phyloP scores from a whole-genome alignment of 2,329 filamentous ascomycete genomes.

The Hypoxylon sp. region DNA sequence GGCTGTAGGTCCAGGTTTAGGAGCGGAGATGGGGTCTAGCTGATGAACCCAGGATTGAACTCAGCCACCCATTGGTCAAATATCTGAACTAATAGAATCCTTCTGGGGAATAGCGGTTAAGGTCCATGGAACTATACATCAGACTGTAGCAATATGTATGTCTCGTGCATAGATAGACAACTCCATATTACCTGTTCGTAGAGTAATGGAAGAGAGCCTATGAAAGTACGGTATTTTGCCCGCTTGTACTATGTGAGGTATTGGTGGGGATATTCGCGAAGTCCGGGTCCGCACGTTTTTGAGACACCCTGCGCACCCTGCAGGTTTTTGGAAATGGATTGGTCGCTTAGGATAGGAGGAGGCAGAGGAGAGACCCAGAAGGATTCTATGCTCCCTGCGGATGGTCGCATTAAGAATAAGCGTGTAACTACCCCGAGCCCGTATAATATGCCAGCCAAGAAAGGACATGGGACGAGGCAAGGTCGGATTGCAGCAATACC shows the following conservation, averaged over 20 bases:
- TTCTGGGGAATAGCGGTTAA: slow-evolving; percentile 23
- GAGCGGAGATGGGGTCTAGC: slow-evolving; percentile 19
- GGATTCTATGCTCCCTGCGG: slow-evolving; percentile 36
- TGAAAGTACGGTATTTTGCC: slow-evolving; percentile 1
- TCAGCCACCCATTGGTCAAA: slow-evolving; percentile 11
- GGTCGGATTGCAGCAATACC: slow-evolving; percentile 25
- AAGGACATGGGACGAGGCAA: slow-evolving; percentile 31
- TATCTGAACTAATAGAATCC: slow-evolving; percentile 14
- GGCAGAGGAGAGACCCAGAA: slow-evolving; percentile 28
- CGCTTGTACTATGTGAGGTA: background rate
- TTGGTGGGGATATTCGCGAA: slow-evolving; percentile 3
- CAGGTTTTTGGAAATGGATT: slow-evolving; percentile 12
- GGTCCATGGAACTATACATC: background rate
- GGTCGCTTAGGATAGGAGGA: slow-evolving; percentile 21
- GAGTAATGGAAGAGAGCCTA: too few species aligned
- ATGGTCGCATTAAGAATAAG: slow-evolving; percentile 37
- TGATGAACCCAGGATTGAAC: slow-evolving; percentile 13
- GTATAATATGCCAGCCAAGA: slow-evolving; percentile 29
- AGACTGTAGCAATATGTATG: slow-evolving; percentile 1
- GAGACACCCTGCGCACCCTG: slow-evolving; percentile 34
- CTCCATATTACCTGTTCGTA: background rate
- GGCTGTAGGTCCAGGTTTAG: slow-evolving; percentile 19
- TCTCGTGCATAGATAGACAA: background rate
- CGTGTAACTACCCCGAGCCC: slow-evolving; percentile 34
- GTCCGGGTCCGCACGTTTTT: slow-evolving; percentile 13